phyloP scores from a whole-genome alignment of 345 rosid genomes.

The Gossypium anomalum region DNA sequence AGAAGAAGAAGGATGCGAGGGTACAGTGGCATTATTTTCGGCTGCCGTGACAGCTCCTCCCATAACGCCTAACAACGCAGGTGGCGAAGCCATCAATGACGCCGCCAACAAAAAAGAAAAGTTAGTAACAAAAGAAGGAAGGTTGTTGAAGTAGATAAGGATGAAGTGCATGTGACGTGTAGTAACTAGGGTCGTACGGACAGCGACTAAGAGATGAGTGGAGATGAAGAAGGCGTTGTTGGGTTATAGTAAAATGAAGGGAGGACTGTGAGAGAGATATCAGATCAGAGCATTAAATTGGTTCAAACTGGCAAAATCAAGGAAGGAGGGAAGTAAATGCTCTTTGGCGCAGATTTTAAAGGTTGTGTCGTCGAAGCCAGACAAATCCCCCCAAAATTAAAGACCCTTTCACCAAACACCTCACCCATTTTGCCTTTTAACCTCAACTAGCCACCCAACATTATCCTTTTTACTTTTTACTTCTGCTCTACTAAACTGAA shows the following conservation, averaged over 20 bases:
- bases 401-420: background rate
- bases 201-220: too few relatives aligned
- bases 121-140: background rate
- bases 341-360: background rate
- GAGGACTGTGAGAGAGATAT: background rate
- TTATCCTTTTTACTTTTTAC: too few relatives aligned
- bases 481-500: too few relatives aligned
- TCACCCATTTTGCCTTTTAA: too few relatives aligned
- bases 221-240: too few relatives aligned
- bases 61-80: conserved; percentile 14
- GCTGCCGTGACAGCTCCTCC: conserved; percentile 17
- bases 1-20: conserved; percentile 18
- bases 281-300: too few relatives aligned
- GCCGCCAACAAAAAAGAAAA: background rate
- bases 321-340: conserved; percentile 15
- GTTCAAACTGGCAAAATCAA: too few relatives aligned
- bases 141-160: background rate
- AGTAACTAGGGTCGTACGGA: background rate
- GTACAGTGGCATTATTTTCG: background rate
- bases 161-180: background rate
- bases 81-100: conserved; percentile 11
- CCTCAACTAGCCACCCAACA: too few relatives aligned
- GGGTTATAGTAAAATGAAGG: background rate
- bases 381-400: too few relatives aligned
- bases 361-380: too few relatives aligned